Percentiles rank a stretch among this genome's conserved stretches.
phyloP scores from a whole-genome alignment of 805 yeast genomes.

The Saturnispora silvae region DNA sequence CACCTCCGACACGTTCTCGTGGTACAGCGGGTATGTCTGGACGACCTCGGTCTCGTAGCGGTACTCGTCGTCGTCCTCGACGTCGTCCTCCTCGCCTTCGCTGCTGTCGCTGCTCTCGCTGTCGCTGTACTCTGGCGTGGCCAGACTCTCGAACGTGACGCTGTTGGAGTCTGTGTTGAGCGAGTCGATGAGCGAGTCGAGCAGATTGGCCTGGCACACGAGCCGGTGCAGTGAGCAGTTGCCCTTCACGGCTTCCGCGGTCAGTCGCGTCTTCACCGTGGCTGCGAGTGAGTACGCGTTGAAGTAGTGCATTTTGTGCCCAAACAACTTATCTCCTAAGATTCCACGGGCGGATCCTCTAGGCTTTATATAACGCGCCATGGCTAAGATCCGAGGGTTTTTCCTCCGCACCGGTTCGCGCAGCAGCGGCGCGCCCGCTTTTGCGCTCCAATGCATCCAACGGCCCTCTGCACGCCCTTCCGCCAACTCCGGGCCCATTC shows the following conservation, averaged over 20 bases:
- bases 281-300: slow-evolving; percentile 55
- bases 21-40: too few relatives aligned
- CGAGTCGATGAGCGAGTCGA: not conserved
- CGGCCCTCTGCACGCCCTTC: too few relatives aligned
- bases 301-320: slow-evolving; percentile 20
- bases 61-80: not conserved
- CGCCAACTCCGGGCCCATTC: too few relatives aligned
- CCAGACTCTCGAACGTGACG: too few relatives aligned
- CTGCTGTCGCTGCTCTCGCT: not conserved
- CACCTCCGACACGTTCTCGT: slow-evolving; percentile 6
- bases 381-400: too few relatives aligned
- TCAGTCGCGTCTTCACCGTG: slow-evolving; percentile 51
- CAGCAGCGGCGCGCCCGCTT: too few relatives aligned
- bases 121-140: too few relatives aligned
- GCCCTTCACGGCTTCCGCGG: slow-evolving; percentile 47
- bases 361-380: too few relatives aligned
- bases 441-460: too few relatives aligned
- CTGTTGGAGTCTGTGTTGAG: not conserved
- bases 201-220: slow-evolving; percentile 59
- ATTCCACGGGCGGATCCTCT: too few relatives aligned
- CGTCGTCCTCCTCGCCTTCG: not conserved
- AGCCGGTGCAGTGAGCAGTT: slow-evolving; percentile 48
- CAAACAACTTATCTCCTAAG: too few relatives aligned
- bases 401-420: too few relatives aligned
- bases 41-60: not conserved